Evolutionary conservation across 2,329 filamentous ascomycete genomes (phyloP).

Genomic region (Metarhizium robertsii): DNA sequence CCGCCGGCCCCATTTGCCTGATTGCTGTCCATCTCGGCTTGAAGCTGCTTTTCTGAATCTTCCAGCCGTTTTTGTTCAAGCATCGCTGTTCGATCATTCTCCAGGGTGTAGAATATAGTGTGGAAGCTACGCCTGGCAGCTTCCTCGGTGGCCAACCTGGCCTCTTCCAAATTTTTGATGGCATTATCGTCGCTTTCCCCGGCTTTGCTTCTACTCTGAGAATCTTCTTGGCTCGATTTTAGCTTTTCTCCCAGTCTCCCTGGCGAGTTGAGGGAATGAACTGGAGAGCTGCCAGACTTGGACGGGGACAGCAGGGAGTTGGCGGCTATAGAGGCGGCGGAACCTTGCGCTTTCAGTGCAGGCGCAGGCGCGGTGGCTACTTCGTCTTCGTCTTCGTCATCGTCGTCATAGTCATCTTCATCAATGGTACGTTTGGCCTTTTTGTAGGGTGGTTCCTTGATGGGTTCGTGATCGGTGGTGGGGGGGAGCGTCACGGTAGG

Average conservation of each 20-base stretch:
- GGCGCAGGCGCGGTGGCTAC: slow-evolving; percentile 52
- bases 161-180: slow-evolving; percentile 86
- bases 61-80: slow-evolving; percentile 94
- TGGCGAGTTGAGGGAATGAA: slow-evolving; percentile 51
- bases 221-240: slow-evolving; percentile 34
- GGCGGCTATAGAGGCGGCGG: slow-evolving; percentile 40
- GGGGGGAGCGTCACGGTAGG: slow-evolving; percentile 37
- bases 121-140: slow-evolving; percentile 85
- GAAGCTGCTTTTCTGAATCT: slow-evolving; percentile 90
- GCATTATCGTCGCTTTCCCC: slow-evolving; percentile 59
- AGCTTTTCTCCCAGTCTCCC: slow-evolving; percentile 47
- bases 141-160: slow-evolving; percentile 83
- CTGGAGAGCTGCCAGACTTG: slow-evolving; percentile 59
- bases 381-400: slow-evolving; percentile 58
- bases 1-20: slow-evolving; percentile 37
- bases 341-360: slow-evolving; percentile 39
- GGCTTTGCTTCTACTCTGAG: slow-evolving; percentile 52
- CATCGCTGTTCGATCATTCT: slow-evolving; percentile 94
- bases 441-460: slow-evolving; percentile 57
- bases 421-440: slow-evolving; percentile 70
- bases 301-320: slow-evolving; percentile 57
- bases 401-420: slow-evolving; percentile 77
- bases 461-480: slow-evolving; percentile 48
- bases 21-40: slow-evolving; percentile 79
- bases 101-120: slow-evolving; percentile 87